phyloP scores from a whole-genome alignment of 768 basidiomycete genomes.

The Auricularia auricula-judae region DNA sequence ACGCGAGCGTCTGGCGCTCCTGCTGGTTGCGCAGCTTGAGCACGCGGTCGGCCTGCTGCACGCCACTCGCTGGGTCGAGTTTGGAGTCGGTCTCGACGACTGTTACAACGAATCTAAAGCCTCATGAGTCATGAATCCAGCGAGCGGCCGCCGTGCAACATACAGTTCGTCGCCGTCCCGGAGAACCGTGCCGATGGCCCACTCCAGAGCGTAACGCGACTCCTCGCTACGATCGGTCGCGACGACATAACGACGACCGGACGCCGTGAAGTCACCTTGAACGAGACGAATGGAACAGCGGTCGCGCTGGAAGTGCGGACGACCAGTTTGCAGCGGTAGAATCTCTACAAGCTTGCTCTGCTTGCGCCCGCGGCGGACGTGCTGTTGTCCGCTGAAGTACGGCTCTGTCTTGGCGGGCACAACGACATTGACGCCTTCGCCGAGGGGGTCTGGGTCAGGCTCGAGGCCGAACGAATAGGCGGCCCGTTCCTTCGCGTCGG shows the following conservation, averaged over 20 bases:
- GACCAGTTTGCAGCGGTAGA: conserved; percentile 52
- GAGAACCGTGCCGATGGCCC: conserved; percentile 94
- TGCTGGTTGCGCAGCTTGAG: conserved; percentile 81
- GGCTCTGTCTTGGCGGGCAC: conserved; percentile 58
- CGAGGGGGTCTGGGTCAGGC: conserved; percentile 57
- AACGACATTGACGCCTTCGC: conserved; percentile 86
- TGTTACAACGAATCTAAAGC: conserved; percentile 61
- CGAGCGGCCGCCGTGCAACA: conserved; percentile 9
- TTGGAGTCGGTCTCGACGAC: conserved; percentile 90
- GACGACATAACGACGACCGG: conserved; percentile 65
- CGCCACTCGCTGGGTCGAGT: conserved; percentile 42
- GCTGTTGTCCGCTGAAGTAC: conserved; percentile 49
- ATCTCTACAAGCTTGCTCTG: conserved; percentile 25
- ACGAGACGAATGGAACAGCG: conserved; percentile 82
- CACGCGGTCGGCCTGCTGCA: conserved; percentile 54
- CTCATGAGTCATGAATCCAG: not conserved
- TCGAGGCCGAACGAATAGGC: not conserved
- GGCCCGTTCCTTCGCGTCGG: not conserved
- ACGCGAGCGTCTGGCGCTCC: conserved; percentile 81
- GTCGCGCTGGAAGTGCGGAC: conserved; percentile 84
- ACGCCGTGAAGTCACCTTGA: conserved; percentile 49
- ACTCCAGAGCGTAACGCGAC: conserved; percentile 89
- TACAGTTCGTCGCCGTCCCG: conserved; percentile 88
- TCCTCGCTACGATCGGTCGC: conserved; percentile 95
- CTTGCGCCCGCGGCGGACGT: conserved; percentile 18